phyloP scores from a whole-genome alignment of 2,329 filamentous ascomycete species.

The Stagonosporopsis vannaccii region DNA sequence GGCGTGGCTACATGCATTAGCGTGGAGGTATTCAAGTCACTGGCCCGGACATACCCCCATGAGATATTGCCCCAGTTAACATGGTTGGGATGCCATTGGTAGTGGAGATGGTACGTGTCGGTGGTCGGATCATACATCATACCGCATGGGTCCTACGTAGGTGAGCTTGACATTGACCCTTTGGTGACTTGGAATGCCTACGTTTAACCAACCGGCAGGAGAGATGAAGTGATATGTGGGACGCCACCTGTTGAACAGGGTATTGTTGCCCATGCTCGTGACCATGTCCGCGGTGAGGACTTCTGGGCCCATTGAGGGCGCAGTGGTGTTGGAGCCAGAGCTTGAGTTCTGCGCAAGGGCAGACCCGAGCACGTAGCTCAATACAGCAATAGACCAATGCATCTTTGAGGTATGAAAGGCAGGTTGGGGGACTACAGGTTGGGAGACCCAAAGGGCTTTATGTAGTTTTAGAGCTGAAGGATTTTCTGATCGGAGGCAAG shows the following conservation, averaged over 20 bases:
- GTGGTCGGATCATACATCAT: conserved; percentile 59
- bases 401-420: conserved; percentile 21
- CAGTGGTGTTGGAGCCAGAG: conserved; percentile 4
- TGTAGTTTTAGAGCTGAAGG: conserved; percentile 18
- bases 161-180: conserved; percentile 8
- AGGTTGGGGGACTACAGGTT: conserved; percentile 2
- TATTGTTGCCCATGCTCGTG: conserved; percentile 53
- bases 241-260: conserved; percentile 59
- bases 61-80: conserved; percentile 58
- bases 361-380: conserved; percentile 38
- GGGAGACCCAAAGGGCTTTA: conserved; percentile 20
- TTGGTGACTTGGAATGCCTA: conserved; percentile 9
- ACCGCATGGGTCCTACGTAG: conserved; percentile 56
- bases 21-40: conserved; percentile 31
- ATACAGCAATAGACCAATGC: conserved; percentile 30
- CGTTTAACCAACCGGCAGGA: conserved; percentile 60
- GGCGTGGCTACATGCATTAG: conserved; percentile 58
- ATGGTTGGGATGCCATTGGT: conserved; percentile 60
- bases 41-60: conserved; percentile 34
- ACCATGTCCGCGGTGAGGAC: conserved; percentile 40
- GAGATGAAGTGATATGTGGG: conserved; percentile 56
- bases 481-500: conserved; percentile 11
- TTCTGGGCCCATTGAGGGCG: conserved; percentile 25
- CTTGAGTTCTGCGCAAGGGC: conserved; percentile 30
- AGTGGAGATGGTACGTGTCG: conserved; percentile 61